A percentile compares a stretch with the other conserved stretches of the same genome.
Evolutionary conservation across 129 eudicot species (phyloP).

Genomic region (Apium graveolens): DNA sequence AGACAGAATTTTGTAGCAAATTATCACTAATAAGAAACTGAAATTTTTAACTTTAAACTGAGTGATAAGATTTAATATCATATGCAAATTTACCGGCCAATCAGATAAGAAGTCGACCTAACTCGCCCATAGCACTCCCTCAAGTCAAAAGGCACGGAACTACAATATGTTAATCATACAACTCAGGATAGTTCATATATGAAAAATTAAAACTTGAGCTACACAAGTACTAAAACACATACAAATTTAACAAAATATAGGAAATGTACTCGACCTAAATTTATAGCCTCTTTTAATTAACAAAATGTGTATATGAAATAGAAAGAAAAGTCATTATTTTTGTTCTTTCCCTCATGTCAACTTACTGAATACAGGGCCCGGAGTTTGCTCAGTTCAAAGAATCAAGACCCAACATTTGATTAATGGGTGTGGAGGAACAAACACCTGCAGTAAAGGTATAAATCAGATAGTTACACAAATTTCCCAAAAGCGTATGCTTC

Average conservation of each 20-base stretch:
- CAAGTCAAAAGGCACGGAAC: background rate
- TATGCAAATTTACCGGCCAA: slow-evolving; percentile 62
- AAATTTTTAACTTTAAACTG: background rate
- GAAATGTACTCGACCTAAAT: background rate
- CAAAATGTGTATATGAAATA: background rate
- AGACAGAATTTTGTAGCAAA: background rate
- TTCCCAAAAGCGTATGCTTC: background rate
- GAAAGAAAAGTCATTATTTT: background rate
- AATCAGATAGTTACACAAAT: background rate
- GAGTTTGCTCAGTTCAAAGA: slow-evolving; percentile 90
- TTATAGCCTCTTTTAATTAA: background rate
- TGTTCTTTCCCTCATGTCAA: background rate
- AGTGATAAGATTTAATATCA: background rate
- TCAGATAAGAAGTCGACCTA: slow-evolving; percentile 92
- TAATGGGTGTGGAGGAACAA: slow-evolving; percentile 95
- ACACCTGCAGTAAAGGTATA: slow-evolving; percentile 40
- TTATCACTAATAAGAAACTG: background rate
- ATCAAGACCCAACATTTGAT: slow-evolving; percentile 95
- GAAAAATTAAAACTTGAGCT: background rate
- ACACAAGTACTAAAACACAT: background rate
- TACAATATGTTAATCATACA: background rate
- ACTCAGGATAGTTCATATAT: background rate
- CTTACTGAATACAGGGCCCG: slow-evolving; percentile 84
- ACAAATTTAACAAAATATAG: background rate
- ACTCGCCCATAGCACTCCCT: slow-evolving; percentile 96